Evolutionary conservation across 495 filamentous ascomycete genomes (phyloP).

Genomic region (Hypoxylon lenormandii): DNA sequence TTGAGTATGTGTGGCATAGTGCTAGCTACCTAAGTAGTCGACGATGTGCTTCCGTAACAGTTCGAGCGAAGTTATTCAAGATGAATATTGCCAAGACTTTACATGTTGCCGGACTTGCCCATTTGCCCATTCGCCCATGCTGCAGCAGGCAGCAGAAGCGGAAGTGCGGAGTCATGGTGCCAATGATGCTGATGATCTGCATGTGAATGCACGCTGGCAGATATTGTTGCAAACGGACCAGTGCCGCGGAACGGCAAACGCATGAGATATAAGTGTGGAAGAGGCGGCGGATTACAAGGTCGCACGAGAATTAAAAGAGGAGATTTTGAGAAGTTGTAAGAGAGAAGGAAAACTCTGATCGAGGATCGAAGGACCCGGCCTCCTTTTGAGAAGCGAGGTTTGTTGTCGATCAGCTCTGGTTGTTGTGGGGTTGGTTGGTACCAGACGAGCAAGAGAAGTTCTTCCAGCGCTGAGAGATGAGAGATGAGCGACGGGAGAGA

Average conservation of each 20-base stretch:
- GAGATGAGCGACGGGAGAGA: constrained; percentile 21
- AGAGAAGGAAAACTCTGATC: constrained; percentile 12
- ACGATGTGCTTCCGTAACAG: not conserved
- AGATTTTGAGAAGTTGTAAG: constrained; percentile 11
- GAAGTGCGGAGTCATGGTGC: constrained; percentile 35
- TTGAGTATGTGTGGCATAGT: not conserved
- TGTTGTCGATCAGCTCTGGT: constrained; percentile 41
- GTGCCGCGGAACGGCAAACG: constrained; percentile 8
- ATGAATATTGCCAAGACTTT: constrained; percentile 7
- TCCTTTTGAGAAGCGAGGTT: constrained; percentile 42
- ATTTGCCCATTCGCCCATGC: not conserved
- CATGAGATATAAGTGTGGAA: constrained; percentile 1
- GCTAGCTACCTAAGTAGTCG: too few relatives aligned
- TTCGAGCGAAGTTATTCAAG: not conserved
- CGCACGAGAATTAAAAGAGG: constrained; percentile 11
- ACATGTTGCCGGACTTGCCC: not conserved
- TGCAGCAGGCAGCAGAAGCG: constrained; percentile 13
- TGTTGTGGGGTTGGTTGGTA: constrained; percentile 32
- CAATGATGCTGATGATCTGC: constrained; percentile 33
- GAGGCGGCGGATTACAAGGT: not conserved
- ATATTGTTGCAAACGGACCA: constrained; percentile 11
- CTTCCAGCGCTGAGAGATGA: constrained; percentile 6
- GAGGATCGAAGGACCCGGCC: constrained; percentile 26
- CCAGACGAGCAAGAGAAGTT: not conserved
- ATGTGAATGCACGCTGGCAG: constrained; percentile 27